These are phyloP conservation scores for Catunica adiposa DNA, from an alignment of 2,329 filamentous ascomycete genomes.

Conservation along the genomic window DNA sequence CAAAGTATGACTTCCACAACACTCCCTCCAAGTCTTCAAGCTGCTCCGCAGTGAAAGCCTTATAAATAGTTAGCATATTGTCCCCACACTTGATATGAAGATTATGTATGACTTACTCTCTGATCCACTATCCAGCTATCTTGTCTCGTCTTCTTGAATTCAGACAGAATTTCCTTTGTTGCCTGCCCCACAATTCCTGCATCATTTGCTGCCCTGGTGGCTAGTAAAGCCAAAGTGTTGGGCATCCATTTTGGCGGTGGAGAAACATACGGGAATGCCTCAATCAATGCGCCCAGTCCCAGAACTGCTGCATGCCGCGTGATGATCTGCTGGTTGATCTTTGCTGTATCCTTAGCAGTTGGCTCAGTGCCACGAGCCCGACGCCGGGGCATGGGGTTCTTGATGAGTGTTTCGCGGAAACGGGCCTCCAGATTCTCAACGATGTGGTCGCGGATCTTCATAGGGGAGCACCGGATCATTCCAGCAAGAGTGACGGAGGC, in stretches of 20 bases:
- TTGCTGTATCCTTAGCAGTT: constrained; percentile 52
- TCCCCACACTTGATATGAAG: neutral
- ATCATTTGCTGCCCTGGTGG: constrained; percentile 71
- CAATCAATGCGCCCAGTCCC: constrained; percentile 75
- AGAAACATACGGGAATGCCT: constrained; percentile 90
- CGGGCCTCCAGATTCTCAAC: constrained; percentile 59
- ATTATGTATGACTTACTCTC: constrained; percentile 48
- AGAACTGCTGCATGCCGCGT: constrained; percentile 79
- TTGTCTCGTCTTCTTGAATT: constrained; percentile 98
- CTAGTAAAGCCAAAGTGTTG: constrained; percentile 72
- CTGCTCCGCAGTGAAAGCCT: constrained; percentile 81
- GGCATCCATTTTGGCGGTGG: constrained; percentile 91
- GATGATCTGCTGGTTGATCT: constrained; percentile 61
- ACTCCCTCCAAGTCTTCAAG: constrained; percentile 91
- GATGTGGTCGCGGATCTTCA: constrained; percentile 58
- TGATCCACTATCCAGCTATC: constrained; percentile 98
- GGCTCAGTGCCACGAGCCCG: constrained; percentile 1
- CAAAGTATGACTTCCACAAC: constrained; percentile 99
- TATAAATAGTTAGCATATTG: constrained; percentile 16
- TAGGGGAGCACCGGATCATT: constrained; percentile 93
- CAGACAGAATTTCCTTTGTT: constrained; percentile 81
- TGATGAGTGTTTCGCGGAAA: constrained; percentile 61
- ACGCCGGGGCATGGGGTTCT: constrained; percentile 74
- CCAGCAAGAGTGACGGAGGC: constrained; percentile 87
- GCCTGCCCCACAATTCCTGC: constrained; percentile 88